These are phyloP conservation scores for Peltaster fructicola DNA, from an alignment of 2,329 filamentous ascomycete genomes.

Conservation along the genomic window DNA sequence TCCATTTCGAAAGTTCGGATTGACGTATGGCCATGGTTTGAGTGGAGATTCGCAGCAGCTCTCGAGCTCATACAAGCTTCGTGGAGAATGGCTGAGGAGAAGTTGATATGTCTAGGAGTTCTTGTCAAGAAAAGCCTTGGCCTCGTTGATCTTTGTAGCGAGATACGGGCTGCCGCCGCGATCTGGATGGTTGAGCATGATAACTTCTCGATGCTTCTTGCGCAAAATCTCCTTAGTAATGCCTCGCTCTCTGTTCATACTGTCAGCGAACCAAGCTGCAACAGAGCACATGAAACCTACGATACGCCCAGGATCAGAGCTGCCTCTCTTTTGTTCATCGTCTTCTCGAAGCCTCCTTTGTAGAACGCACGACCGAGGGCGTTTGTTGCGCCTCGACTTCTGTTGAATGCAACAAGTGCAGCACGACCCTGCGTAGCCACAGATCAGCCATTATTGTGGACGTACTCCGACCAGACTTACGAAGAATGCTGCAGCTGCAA, in stretches of 20 bases:
- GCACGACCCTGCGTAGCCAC: conserved; percentile 80
- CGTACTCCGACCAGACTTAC: no score
- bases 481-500: conserved; percentile 49
- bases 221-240: conserved; percentile 85
- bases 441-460: no score
- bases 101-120: conserved; percentile 8
- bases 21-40: no score
- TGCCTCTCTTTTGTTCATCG: conserved; percentile 87
- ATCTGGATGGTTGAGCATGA: conserved; percentile 96
- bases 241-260: conserved; percentile 63
- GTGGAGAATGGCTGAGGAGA: no score
- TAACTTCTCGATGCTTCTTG: conserved; percentile 86
- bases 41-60: no score
- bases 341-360: conserved; percentile 94
- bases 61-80: no score
- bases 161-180: conserved; percentile 91
- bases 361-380: conserved; percentile 83
- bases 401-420: conserved; percentile 72
- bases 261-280: no score
- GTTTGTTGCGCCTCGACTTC: conserved; percentile 56
- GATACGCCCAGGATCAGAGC: conserved; percentile 76
- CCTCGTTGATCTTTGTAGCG: conserved; percentile 95
- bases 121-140: conserved; percentile 90
- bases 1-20: no score
- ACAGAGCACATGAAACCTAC: conserved; percentile 43